Evolutionary conservation across 306 rosid species (phyloP).

Genomic region (Mimosa pudica): DNA sequence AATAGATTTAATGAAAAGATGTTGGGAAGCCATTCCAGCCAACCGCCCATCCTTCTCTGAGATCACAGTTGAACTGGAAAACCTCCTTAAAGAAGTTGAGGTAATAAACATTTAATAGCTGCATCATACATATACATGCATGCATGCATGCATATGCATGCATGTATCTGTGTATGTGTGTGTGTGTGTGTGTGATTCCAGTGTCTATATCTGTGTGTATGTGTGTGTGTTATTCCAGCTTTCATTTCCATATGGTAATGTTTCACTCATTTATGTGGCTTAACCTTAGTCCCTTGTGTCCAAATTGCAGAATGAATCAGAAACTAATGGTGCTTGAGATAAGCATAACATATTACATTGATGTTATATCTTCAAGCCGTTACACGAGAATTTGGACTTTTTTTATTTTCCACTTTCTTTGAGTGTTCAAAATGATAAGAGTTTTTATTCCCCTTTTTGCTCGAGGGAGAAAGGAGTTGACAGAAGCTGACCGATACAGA

Average conservation of each 20-base stretch:
- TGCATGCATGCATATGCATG: too few species aligned
- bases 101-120: slow-evolving; percentile 35
- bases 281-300: slow-evolving; percentile 26
- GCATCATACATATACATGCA: background rate
- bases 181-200: too few species aligned
- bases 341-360: slow-evolving; percentile 36
- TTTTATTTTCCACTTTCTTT: slow-evolving; percentile 21
- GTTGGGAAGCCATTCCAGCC: slow-evolving; percentile 86
- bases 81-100: slow-evolving; percentile 61
- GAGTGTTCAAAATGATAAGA: slow-evolving; percentile 42
- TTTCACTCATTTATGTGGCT: slow-evolving; percentile 2
- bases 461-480: slow-evolving; percentile 44
- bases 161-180: too few species aligned
- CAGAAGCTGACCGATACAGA: slow-evolving; percentile 48
- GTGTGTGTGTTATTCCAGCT: background rate
- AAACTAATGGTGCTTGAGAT: slow-evolving; percentile 50
- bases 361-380: slow-evolving; percentile 44
- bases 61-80: slow-evolving; percentile 74
- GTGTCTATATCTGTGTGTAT: too few species aligned
- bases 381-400: slow-evolving; percentile 42
- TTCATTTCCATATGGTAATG: background rate
- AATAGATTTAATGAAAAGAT: slow-evolving; percentile 80
- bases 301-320: slow-evolving; percentile 60
- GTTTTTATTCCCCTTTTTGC: slow-evolving; percentile 38
- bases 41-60: slow-evolving; percentile 76